Percentiles rank a stretch among this genome's conserved stretches.
Evolutionary conservation across 2,329 filamentous ascomycete species (phyloP).

Genomic region (Dactylonectria estremocensis): DNA sequence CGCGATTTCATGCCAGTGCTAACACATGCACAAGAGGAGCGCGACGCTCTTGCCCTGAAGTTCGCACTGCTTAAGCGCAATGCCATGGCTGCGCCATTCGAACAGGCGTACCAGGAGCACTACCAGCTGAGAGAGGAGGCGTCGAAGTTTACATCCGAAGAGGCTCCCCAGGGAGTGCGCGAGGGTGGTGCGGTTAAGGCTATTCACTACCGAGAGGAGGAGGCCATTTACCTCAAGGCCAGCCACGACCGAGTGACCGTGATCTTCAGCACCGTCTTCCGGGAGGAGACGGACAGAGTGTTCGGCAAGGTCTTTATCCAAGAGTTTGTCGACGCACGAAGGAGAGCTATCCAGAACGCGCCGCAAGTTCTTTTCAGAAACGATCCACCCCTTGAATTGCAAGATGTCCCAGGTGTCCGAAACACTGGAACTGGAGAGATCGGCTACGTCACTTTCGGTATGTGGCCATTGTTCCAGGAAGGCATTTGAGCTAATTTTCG

Average conservation of each 20-base stretch:
- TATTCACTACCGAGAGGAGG: conserved; percentile 98
- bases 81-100: conserved; percentile 98
- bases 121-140: conserved; percentile 89
- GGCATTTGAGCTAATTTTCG: conserved; percentile 36
- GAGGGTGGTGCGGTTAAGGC: conserved; percentile 96
- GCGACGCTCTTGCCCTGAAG: conserved; percentile 88
- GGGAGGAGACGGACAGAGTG: conserved; percentile 96
- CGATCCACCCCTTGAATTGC: conserved; percentile 92
- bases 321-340: conserved; percentile 96
- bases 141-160: conserved; percentile 92
- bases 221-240: conserved; percentile 98
- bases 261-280: conserved; percentile 98
- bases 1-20: conserved; percentile 25
- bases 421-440: conserved; percentile 85
- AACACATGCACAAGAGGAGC: conserved; percentile 72
- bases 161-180: conserved; percentile 89
- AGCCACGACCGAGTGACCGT: conserved; percentile 98
- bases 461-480: conserved; percentile 7
- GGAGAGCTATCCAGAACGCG: conserved; percentile 97
- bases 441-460: conserved; percentile 98
- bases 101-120: conserved; percentile 96
- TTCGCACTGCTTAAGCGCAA: conserved; percentile 97
- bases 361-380: conserved; percentile 97
- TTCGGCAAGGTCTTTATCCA: conserved; percentile 99
- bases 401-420: conserved; percentile 87